Base-by-base conservation (phyloP, 441 rosid species). In the Adansonia gregorii region DNA sequence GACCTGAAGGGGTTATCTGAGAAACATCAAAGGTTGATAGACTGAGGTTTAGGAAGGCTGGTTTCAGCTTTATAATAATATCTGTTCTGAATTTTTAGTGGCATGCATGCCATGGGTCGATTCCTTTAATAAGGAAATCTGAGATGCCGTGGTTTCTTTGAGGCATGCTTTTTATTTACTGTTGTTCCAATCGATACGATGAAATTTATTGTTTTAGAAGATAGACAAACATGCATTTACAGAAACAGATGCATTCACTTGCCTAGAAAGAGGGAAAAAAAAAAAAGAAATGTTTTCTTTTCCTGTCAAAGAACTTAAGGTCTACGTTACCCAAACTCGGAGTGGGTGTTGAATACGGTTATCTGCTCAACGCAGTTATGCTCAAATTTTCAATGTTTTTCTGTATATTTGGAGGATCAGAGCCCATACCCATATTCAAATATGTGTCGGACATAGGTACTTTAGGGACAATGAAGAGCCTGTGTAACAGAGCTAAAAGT, bases 201-300 rank as follows among this genome's bases (percentile, higher is more conserved):
- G 15, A 19, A 45, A 67, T 12, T 22, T 45, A 43, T 19, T 67
- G 54, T 2, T 43, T 4, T 67, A 67, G 52, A 67, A 48, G 35
- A 8, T 67, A 19, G 72, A 45, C 54, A 67, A 67, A 19, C 72
- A 19, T 67, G 54, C 35, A 10, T 67, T 45, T 19, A 46, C 54
- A 46, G 22, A 46, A 67, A 11, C 72, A 46, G 9, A 46, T 45
- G 55, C n/a, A 67, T 11, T 55, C 8, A 20, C 56, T 72, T 55
- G 35, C 64, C 52, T n/a, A n/a, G 12, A n/a, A 27, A 51, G 14
- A 54, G 14, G 2, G 0, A 54, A 15, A 54, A 55, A 56, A 19
- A 20, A 72, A 54, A 55, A 55, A 56, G 7, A 20, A 72, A 31
- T 72, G 63, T 72, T n/a, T 15, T 66, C 6, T 14, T 70, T 69